Conservation (phyloP, 2,329 filamentous ascomycete genomes). For the Pyrenophora graminea region DNA sequence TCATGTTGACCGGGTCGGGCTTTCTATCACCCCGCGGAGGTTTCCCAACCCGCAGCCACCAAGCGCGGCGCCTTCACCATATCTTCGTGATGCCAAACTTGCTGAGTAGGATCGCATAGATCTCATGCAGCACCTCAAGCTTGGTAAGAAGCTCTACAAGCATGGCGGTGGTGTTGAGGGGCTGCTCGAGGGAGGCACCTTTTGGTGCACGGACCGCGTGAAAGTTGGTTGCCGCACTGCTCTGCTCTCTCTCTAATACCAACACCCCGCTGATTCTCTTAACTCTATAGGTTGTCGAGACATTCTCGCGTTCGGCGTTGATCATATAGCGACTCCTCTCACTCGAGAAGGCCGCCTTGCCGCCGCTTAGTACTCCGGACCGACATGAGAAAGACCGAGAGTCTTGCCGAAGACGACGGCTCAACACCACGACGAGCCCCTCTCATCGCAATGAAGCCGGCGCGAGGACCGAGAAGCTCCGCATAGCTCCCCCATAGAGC, state of each 20-base stretch:
- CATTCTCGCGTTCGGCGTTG: not conserved
- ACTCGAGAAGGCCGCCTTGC: not conserved
- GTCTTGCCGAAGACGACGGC: conserved; percentile 3
- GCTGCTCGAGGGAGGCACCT: not conserved
- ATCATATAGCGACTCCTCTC: not conserved
- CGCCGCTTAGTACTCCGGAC: not conserved
- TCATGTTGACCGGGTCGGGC: not conserved
- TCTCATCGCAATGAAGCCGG: not conserved
- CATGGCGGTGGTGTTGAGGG: not conserved
- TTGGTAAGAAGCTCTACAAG: not conserved
- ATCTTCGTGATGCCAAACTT: not conserved
- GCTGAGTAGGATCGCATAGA: not conserved
- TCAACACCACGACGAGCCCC: not conserved
- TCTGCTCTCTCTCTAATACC: not conserved
- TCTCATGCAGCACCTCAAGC: not conserved
- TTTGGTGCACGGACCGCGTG: conserved; percentile 2
- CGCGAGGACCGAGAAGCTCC: not conserved
- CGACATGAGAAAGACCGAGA: conserved; percentile 1
- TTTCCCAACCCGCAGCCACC: not conserved
- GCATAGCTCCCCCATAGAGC: not conserved
- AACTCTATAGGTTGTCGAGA: not conserved
- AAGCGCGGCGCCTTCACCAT: not conserved
- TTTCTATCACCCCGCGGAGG: conserved; percentile 1
- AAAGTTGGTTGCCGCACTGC: conserved; percentile 1
- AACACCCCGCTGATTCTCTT: not conserved